Base-by-base conservation (phyloP, 2,329 filamentous ascomycete genomes). In the Sclerotinia subarctica region DNA sequence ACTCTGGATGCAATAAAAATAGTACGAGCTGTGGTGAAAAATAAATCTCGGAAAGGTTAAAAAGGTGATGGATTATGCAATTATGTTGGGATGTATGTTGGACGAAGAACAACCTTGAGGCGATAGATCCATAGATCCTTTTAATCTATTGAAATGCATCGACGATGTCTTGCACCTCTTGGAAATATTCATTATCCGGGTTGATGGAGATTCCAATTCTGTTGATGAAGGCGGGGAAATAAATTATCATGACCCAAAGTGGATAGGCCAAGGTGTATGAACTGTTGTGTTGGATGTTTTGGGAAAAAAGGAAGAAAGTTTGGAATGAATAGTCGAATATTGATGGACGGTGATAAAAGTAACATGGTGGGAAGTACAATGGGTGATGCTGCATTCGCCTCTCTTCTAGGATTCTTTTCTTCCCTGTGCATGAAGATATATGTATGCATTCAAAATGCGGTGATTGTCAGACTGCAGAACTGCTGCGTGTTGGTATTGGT, bases 391-490 rank as follows among this genome's bases (percentile, higher is more conserved):
- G 44, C 26, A 60, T 49, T 21, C 11, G 54, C 60, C 26, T 42
- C 6, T 21, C 19, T 11, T 19, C 35, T 26, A n/a, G 60, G 29
- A 49, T 19, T 47, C 26, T n/a, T 17, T 49, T n/a, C 24, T 60
- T 49, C 26, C 3, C 26, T 42, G 24, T 47, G 29, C n/a, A 29
- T 42, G 47, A 64, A 42, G 29, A 29, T 19, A 53, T 52, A 29
- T 21, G 35, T 32, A 11, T 52, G 46, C 7, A 51, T 10, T 15
- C 11, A 13, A 26, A 15, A 53, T 64, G 47, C 26, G 1, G 47
- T 66, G 64, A 44, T 29, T 66, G 64, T 66, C 64, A 59, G 64
- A 59, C 64, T 38, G 53, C 44, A 58, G 52, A n/a, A 38, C 44
- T 66, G 44, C 29, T 66, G 38, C 58, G 44, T 35, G 44, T 47